These are phyloP conservation scores for Ceratorhiza oryzae-sativae DNA, from an alignment of 1,284 basidiomycete species.

Conservation along the genomic window DNA sequence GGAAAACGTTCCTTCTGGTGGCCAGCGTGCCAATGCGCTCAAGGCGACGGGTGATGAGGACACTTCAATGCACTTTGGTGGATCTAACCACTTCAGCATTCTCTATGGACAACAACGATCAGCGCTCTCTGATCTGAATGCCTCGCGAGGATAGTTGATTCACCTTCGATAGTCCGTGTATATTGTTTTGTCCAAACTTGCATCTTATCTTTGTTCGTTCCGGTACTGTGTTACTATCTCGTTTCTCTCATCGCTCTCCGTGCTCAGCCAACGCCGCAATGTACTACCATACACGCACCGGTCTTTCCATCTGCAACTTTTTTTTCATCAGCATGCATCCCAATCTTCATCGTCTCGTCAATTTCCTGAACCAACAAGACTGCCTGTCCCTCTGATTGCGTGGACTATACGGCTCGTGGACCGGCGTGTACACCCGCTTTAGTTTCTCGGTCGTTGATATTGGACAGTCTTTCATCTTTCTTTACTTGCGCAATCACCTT, in stretches of 20 bases:
- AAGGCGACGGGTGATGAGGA: conserved; percentile 34
- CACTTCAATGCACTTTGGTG: conserved; percentile 36
- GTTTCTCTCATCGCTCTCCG: conserved; percentile 38
- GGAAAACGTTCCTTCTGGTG: conserved; percentile 68
- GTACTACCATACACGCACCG: conserved; percentile 39
- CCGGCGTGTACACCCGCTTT: conserved; percentile 13
- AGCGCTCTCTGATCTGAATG: conserved; percentile 37
- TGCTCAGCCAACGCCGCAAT: conserved; percentile 36
- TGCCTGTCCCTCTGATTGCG: conserved; percentile 34
- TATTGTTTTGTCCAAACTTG: conserved; percentile 15
- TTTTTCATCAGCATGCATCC: conserved; percentile 35
- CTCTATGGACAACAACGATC: conserved; percentile 38
- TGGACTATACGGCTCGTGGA: conserved; percentile 34
- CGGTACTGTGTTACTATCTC: conserved; percentile 39
- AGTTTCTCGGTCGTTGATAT: conserved; percentile 34
- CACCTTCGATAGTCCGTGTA: conserved; percentile 2
- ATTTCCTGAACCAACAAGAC: conserved; percentile 35
- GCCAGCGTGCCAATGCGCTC: conserved; percentile 25
- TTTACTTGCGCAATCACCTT: conserved; percentile 24
- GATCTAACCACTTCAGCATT: conserved; percentile 30
- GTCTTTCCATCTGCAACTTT: conserved; percentile 38
- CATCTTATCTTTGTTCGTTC: conserved; percentile 39
- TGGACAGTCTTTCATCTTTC: conserved; percentile 34
- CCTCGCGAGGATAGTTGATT: conserved; percentile 19
- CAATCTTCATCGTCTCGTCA: conserved; percentile 29